Conservation (phyloP, 116 monocot genomes). For the Papilionanthe hybrid region DNA sequence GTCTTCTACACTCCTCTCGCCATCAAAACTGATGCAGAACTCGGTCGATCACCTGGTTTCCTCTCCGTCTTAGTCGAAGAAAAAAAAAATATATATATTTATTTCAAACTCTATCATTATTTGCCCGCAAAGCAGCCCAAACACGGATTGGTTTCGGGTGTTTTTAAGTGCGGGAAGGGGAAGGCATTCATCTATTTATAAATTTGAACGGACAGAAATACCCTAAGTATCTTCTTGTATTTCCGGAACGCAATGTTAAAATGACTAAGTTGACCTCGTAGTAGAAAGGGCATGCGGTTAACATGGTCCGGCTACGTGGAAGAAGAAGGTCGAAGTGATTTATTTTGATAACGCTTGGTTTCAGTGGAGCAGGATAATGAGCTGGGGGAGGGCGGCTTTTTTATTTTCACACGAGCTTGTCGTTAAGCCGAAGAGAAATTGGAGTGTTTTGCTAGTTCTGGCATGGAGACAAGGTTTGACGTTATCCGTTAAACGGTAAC, state of each 20-base stretch:
- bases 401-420: background rate
- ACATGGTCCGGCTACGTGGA: background rate
- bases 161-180: constrained; percentile 1
- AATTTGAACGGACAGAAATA: background rate
- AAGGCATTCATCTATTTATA: background rate
- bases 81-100: background rate
- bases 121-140: background rate
- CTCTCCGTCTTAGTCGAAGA: constrained; percentile 3
- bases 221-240: background rate
- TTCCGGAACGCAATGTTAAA: background rate
- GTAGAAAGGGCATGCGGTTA: background rate
- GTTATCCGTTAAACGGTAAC: too few species aligned
- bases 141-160: background rate
- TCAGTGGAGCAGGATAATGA: background rate
- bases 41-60: constrained; percentile 8
- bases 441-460: too few species aligned
- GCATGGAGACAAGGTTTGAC: too few species aligned
- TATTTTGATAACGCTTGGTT: background rate
- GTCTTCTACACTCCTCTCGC: constrained; percentile 19
- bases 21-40: constrained; percentile 15
- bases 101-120: too few species aligned
- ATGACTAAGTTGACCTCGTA: background rate
- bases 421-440: background rate
- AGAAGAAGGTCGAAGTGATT: background rate
- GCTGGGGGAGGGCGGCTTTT: background rate